These are phyloP conservation scores for Cicer arietinum DNA, from an alignment of 306 rosid genomes.

Conservation along the genomic window DNA sequence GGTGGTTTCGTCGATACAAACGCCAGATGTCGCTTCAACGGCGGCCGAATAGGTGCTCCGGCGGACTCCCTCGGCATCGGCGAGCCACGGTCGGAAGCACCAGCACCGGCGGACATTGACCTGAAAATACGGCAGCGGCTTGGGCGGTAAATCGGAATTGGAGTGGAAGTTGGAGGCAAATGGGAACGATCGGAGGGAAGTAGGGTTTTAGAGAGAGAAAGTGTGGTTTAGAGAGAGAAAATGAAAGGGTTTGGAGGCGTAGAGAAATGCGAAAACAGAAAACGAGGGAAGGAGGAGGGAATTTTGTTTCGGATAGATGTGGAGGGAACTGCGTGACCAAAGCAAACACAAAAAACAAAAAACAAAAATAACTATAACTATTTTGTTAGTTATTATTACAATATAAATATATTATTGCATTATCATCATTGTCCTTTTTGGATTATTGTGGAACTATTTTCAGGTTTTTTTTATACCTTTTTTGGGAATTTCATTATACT, in stretches of 20 bases:
- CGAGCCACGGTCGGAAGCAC: slow-evolving; percentile 61
- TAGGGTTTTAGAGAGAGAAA: slow-evolving; percentile 56
- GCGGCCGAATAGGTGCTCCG: slow-evolving; percentile 57
- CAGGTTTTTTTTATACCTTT: too few relatives aligned
- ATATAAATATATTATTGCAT: neutral
- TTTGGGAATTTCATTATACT: too few relatives aligned
- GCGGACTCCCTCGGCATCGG: slow-evolving; percentile 49
- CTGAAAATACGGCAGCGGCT: neutral
- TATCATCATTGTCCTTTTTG: neutral
- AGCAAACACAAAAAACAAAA: neutral
- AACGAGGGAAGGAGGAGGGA: slow-evolving; percentile 99
- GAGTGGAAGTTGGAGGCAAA: slow-evolving; percentile 25
- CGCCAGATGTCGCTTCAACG: slow-evolving; percentile 73
- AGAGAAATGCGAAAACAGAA: slow-evolving; percentile 61
- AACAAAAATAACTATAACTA: neutral
- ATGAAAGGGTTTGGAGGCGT: slow-evolving; percentile 42
- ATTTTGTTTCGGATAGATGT: slow-evolving; percentile 96
- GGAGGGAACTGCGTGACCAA: slow-evolving; percentile 84
- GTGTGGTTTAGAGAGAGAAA: slow-evolving; percentile 44
- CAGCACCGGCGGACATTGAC: slow-evolving; percentile 72
- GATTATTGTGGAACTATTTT: too few relatives aligned
- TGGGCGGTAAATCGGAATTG: slow-evolving; percentile 6
- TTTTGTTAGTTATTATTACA: neutral
- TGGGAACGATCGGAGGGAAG: slow-evolving; percentile 1
- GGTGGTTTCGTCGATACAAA: slow-evolving; percentile 80